Conservation (phyloP, 1,139 yeast species). For the Blastobotrys serpentis region DNA sequence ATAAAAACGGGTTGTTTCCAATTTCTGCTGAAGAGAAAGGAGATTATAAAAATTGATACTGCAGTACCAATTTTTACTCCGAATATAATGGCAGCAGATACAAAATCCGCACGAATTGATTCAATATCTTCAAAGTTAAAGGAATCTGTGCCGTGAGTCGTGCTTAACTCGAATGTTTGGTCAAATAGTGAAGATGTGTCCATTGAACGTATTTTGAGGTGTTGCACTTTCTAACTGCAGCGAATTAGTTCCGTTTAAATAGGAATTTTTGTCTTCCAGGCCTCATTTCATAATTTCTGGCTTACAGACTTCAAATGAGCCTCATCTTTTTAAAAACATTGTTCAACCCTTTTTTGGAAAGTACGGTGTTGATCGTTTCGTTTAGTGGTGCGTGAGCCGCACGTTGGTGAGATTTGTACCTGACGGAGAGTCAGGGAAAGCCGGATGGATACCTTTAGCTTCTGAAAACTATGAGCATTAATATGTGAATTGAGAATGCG, state of each 20-base stretch:
- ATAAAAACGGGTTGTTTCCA: constrained; percentile 63
- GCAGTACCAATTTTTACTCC: constrained; percentile 47
- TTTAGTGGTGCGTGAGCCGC: background rate
- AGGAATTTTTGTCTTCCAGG: background rate
- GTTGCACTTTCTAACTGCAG: too few relatives aligned
- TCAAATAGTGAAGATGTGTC: constrained; percentile 16
- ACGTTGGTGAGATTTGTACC: background rate
- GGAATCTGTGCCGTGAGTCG: constrained; percentile 32
- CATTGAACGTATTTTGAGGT: constrained; percentile 1
- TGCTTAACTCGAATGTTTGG: constrained; percentile 23
- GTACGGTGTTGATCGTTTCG: background rate
- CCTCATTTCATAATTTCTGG: background rate
- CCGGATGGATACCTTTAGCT: too few relatives aligned
- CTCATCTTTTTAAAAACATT: constrained; percentile 5
- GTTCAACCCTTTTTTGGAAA: constrained; percentile 9
- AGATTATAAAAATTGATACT: constrained; percentile 25
- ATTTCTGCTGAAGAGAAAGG: constrained; percentile 24
- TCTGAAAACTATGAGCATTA: too few relatives aligned
- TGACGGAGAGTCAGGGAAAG: background rate
- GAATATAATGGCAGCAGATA: constrained; percentile 37
- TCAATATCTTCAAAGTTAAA: constrained; percentile 43
- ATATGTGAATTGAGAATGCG: too few relatives aligned
- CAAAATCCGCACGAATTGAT: constrained; percentile 31
- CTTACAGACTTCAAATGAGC: background rate
- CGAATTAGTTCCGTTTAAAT: background rate